These are phyloP conservation scores for Exophiala phaeomuriformis DNA, from an alignment of 2,329 filamentous ascomycete species.

Conservation along the genomic window DNA sequence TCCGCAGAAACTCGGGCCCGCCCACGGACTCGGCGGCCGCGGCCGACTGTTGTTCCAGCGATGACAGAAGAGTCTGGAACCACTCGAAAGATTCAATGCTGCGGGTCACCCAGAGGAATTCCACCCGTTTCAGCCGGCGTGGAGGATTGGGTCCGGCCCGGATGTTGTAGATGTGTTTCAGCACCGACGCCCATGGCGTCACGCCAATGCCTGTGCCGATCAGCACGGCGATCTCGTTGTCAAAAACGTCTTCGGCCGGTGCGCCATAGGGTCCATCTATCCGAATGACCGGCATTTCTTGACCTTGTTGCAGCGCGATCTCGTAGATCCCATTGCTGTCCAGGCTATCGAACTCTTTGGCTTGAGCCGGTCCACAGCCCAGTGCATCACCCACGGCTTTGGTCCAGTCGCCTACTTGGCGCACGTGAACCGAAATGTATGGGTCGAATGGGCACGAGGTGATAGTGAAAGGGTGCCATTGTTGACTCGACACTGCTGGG, in stretches of 20 bases:
- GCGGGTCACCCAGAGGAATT: conserved; percentile 98
- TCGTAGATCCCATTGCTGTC: conserved; percentile 98
- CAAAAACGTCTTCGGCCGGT: conserved; percentile 95
- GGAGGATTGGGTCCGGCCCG: conserved; percentile 85
- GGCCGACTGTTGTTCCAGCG: conserved; percentile 78
- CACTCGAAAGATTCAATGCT: conserved; percentile 95
- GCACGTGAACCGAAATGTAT: conserved; percentile 88
- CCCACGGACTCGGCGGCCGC: conserved; percentile 54
- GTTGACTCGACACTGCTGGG: conserved; percentile 75
- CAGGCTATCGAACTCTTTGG: conserved; percentile 81
- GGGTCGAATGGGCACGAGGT: conserved; percentile 95
- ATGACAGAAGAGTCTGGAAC: conserved; percentile 92
- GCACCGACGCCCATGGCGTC: conserved; percentile 77
- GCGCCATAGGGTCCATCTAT: conserved; percentile 96
- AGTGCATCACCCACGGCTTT: conserved; percentile 86
- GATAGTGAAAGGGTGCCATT: conserved; percentile 99
- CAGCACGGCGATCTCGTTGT: conserved; percentile 73
- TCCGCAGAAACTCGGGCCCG: conserved; percentile 75
- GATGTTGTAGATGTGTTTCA: conserved; percentile 98
- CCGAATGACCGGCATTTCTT: conserved; percentile 80
- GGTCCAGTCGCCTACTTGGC: conserved; percentile 96
- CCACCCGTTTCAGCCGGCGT: conserved; percentile 79
- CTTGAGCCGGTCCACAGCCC: conserved; percentile 80
- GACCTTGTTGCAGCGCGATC: conserved; percentile 85
- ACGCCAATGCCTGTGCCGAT: conserved; percentile 77